phyloP scores from a whole-genome alignment of 176 grass and related monocot species.

The Zea luxurians region DNA sequence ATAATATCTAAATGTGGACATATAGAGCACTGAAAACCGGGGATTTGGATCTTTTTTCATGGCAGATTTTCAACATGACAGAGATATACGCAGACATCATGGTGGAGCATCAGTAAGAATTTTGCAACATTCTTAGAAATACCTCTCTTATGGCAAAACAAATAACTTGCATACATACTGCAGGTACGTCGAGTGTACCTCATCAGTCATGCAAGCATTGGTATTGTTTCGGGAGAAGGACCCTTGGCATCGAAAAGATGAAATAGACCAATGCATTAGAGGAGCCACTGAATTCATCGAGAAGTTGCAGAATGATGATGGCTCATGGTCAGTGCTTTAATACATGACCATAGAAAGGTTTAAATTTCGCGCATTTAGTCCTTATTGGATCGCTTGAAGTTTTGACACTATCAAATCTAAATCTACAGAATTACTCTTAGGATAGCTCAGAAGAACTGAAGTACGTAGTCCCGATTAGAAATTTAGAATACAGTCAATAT shows the following conservation, averaged over 20 bases:
- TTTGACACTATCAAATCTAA: conserved; percentile 19
- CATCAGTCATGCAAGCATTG: conserved; percentile 63
- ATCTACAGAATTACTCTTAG: background rate
- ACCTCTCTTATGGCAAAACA: background rate
- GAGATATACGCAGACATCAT: conserved; percentile 69
- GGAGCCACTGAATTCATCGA: conserved; percentile 51
- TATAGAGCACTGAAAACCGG: conserved; percentile 27
- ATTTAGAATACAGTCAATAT: background rate
- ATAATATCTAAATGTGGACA: background rate
- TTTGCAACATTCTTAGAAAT: conserved; percentile 27
- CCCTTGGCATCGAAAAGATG: conserved; percentile 52
- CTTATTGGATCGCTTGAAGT: background rate
- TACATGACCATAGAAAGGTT: conserved; percentile 24
- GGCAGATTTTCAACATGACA: conserved; percentile 67
- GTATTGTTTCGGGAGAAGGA: conserved; percentile 49
- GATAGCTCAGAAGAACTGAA: background rate
- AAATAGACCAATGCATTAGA: conserved; percentile 59
- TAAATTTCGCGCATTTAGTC: conserved; percentile 14
- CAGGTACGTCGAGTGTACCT: conserved; percentile 78
- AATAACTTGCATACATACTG: conserved; percentile 30
- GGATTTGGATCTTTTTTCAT: conserved; percentile 9
- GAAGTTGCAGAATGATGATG: conserved; percentile 68
- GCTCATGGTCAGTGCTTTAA: conserved; percentile 60
- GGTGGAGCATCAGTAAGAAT: conserved; percentile 70
- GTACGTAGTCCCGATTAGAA: background rate